phyloP scores from a whole-genome alignment of 257 asterid species.

The Fraxinus anomala region DNA sequence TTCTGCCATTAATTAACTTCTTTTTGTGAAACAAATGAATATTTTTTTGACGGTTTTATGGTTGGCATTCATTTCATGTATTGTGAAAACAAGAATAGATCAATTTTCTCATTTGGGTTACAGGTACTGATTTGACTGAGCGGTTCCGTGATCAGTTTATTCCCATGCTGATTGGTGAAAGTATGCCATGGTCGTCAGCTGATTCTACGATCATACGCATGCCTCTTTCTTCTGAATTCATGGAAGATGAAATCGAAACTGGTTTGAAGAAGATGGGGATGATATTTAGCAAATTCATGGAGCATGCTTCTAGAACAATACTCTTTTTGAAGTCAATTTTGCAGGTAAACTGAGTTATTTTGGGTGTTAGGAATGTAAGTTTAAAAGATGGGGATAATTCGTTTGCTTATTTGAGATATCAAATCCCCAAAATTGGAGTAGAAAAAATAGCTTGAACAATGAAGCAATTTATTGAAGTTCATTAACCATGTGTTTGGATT shows the following conservation, averaged over 20 bases:
- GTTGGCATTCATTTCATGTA: slow-evolving; percentile 9
- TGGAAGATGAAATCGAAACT: slow-evolving; percentile 58
- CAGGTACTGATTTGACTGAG: slow-evolving; percentile 85
- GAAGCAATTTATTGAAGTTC: slow-evolving; percentile 12
- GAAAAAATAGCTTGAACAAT: slow-evolving; percentile 13
- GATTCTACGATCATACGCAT: slow-evolving; percentile 79
- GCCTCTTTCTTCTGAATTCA: slow-evolving; percentile 75
- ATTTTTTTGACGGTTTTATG: slow-evolving; percentile 13
- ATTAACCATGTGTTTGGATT: slow-evolving; percentile 6
- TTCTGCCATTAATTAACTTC: background rate
- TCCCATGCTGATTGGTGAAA: slow-evolving; percentile 73
- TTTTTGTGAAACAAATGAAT: slow-evolving; percentile 1
- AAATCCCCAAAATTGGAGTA: background rate
- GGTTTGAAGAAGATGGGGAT: slow-evolving; percentile 46
- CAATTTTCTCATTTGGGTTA: slow-evolving; percentile 26
- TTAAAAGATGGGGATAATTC: background rate
- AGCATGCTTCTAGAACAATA: slow-evolving; percentile 66
- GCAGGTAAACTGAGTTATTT: slow-evolving; percentile 57
- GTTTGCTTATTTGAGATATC: background rate
- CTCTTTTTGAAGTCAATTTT: slow-evolving; percentile 72
- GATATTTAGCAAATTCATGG: slow-evolving; percentile 66
- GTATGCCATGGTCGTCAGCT: slow-evolving; percentile 67
- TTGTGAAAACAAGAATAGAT: slow-evolving; percentile 25
- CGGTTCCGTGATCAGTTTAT: slow-evolving; percentile 85
- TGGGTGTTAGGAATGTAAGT: slow-evolving; percentile 11